Base-by-base conservation (phyloP, 495 filamentous ascomycete species). In the Cladorrhinum samala region DNA sequence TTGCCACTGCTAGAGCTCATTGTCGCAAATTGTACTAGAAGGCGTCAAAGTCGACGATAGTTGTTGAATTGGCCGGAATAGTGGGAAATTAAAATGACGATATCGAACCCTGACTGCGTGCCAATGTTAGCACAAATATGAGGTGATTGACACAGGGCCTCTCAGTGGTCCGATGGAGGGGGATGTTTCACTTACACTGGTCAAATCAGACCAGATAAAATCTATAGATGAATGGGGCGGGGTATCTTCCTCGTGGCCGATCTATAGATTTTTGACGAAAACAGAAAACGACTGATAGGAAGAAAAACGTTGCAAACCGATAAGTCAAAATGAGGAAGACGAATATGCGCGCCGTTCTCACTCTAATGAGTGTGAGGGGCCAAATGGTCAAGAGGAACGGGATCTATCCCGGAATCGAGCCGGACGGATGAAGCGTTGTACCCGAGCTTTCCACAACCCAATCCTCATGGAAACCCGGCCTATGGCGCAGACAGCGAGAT, bases 1-100 rank as follows among this genome's bases (percentile, higher is more conserved):
- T 78, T 80, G 47, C 59, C 56, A 39, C 56, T 63, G 49, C 59
- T 65, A 46, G 76, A 68, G 64, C 66, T 81, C 77, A 81, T 78
- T 58, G 37, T 72, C 56, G 33, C 14, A 38, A 33, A 44, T 43
- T 21, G 17, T n/a, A 43, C 25, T 13, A 18, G 18, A 19, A 21
- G 24, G 23, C 40, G 8, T 18, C 27, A 14, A 19, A 38, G 20
- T 14, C 9, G 30, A 18, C 1, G 20, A 7, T 23, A 33, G 25
- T 33, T 16, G 25, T 37, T 20, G 11, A 43, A 9, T 38, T 8
- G 50, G 27, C 6, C 11, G 6, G 17, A 39, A 36, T 33, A 40
- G 9, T 18, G 3, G 14, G 21, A n/a, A 50, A 38, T 57, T 52
- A 41, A 19, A 51, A 57, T 43, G 41, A 48, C 27, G 27, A 6